These are phyloP conservation scores for Rhodamnia argentea DNA, from an alignment of 345 rosid species.

Conservation along the genomic window DNA sequence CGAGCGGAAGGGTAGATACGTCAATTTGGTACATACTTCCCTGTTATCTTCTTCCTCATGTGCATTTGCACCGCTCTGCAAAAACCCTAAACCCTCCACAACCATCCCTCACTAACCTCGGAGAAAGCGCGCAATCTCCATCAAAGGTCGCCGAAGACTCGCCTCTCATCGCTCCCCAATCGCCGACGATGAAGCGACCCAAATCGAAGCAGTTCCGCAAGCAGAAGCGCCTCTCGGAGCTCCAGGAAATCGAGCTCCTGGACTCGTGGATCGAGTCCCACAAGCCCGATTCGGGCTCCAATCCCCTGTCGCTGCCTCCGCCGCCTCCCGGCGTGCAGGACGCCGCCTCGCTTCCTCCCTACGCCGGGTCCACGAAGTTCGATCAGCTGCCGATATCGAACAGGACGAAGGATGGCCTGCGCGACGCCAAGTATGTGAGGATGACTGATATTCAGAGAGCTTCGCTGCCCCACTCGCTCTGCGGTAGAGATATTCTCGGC, in stretches of 20 bases:
- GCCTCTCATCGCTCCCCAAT: not conserved
- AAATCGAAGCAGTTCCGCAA: constrained; percentile 24
- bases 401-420: constrained; percentile 59
- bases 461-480: constrained; percentile 74
- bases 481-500: constrained; percentile 84
- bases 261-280: constrained; percentile 71
- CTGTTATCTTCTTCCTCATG: not conserved
- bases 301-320: constrained; percentile 51
- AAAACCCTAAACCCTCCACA: not conserved
- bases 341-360: constrained; percentile 45
- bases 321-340: constrained; percentile 32
- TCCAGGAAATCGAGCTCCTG: constrained; percentile 42
- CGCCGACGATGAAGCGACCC: constrained; percentile 25
- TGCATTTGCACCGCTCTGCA: not conserved
- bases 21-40: rapidly evolving
- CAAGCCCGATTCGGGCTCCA: constrained; percentile 79
- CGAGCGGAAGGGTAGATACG: not conserved
- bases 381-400: constrained; percentile 66
- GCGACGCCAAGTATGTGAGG: constrained; percentile 31
- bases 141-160: not conserved
- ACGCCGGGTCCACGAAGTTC: constrained; percentile 50
- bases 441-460: constrained; percentile 92
- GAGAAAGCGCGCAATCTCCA: not conserved
- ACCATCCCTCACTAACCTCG: not conserved
- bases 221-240: constrained; percentile 30